phyloP scores from a whole-genome alignment of 2,329 filamentous ascomycete species.

The Alternaria metachromatica region DNA sequence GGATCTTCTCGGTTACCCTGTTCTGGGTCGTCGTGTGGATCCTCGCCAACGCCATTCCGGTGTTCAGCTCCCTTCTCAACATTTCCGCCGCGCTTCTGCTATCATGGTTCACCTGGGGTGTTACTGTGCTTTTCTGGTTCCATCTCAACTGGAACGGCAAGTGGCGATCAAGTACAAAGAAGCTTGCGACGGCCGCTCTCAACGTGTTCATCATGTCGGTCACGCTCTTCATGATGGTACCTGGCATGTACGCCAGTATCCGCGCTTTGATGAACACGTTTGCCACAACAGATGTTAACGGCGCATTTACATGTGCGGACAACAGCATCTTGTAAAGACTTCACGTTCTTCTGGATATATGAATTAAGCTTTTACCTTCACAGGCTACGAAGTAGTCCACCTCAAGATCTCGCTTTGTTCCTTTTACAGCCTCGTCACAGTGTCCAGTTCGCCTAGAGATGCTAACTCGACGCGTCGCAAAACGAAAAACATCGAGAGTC shows the following conservation, averaged over 20 bases:
- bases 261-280: constrained; percentile 29
- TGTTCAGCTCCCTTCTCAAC: constrained; percentile 36
- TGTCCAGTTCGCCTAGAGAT: background rate
- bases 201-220: constrained; percentile 31
- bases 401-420: background rate
- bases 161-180: constrained; percentile 28
- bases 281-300: constrained; percentile 34
- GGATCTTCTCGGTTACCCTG: constrained; percentile 29
- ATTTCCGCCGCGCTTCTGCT: constrained; percentile 33
- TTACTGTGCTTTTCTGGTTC: constrained; percentile 40
- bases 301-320: constrained; percentile 38
- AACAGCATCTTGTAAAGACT: constrained; percentile 29
- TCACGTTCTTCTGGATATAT: background rate
- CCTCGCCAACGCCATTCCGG: constrained; percentile 37
- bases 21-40: constrained; percentile 40
- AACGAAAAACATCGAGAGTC: background rate
- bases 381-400: background rate
- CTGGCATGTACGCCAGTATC: constrained; percentile 37
- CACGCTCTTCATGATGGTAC: constrained; percentile 33
- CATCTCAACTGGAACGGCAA: constrained; percentile 37
- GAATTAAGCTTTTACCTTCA: background rate
- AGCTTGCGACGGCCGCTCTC: constrained; percentile 25
- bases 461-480: background rate
- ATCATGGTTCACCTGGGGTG: constrained; percentile 38
- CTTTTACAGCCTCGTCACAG: background rate